These are phyloP conservation scores for Pythium brachiatum DNA, from an alignment of 352 stramenopile species.

Conservation along the genomic window DNA sequence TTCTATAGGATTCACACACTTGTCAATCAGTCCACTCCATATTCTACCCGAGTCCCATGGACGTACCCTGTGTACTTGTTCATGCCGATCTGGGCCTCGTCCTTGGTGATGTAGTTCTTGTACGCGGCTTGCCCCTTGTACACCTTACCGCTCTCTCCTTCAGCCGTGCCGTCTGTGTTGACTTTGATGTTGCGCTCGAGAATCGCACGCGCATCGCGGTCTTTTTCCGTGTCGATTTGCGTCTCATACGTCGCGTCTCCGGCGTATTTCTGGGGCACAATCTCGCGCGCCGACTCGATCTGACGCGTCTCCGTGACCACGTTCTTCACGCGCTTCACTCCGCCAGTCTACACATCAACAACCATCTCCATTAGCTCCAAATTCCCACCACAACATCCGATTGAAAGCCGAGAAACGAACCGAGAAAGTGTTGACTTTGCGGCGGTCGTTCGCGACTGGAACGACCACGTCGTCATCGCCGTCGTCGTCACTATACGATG, in stretches of 20 bases:
- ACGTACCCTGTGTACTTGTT: conserved; percentile 88
- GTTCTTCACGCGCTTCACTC: conserved; percentile 57
- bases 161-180: conserved; percentile 68
- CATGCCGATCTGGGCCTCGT: conserved; percentile 82
- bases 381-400: neutral
- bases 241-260: conserved; percentile 81
- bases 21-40: neutral
- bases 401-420: conserved; percentile 20
- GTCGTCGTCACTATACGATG: conserved; percentile 2
- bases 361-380: neutral
- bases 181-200: conserved; percentile 76
- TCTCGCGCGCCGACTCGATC: conserved; percentile 70
- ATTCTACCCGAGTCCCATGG: neutral
- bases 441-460: conserved; percentile 26
- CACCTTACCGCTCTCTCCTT: conserved; percentile 67
- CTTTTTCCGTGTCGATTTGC: conserved; percentile 80
- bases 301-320: conserved; percentile 46
- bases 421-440: conserved; percentile 64
- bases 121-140: conserved; percentile 83
- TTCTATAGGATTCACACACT: conserved; percentile 40
- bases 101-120: conserved; percentile 89
- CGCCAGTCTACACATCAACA: conserved; percentile 38
- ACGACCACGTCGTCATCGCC: conserved; percentile 28
- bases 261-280: conserved; percentile 76
- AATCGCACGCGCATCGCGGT: conserved; percentile 73